These are phyloP conservation scores for Pseudozyma flocculosa DNA, from an alignment of 1,284 basidiomycete genomes.

Conservation along the genomic window DNA sequence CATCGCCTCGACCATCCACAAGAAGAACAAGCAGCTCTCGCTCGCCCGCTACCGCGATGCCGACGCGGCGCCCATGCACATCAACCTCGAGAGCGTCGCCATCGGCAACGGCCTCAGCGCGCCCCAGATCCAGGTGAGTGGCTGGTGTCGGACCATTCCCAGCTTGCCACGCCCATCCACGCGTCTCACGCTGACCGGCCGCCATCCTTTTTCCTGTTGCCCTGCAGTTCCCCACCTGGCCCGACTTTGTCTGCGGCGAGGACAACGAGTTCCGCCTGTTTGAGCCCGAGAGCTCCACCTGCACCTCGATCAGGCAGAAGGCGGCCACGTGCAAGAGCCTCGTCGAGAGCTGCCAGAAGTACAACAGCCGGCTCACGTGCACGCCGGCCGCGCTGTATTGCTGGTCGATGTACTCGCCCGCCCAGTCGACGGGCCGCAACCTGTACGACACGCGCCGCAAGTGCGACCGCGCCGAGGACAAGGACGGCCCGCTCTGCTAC, in stretches of 20 bases:
- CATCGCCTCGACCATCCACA: constrained; percentile 50
- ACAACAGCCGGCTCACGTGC: constrained; percentile 61
- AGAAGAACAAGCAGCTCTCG: constrained; percentile 51
- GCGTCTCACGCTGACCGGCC: no score
- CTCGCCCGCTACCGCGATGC: constrained; percentile 21
- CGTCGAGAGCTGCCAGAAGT: constrained; percentile 54
- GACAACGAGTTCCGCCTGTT: constrained; percentile 67
- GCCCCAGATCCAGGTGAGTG: constrained; percentile 51
- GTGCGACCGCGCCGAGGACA: constrained; percentile 67
- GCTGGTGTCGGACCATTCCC: no score
- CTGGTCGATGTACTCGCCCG: constrained; percentile 62
- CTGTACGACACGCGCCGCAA: constrained; percentile 77
- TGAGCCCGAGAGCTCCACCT: constrained; percentile 70
- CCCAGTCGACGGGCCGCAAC: constrained; percentile 62
- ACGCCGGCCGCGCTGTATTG: constrained; percentile 62
- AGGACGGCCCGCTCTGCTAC: constrained; percentile 65
- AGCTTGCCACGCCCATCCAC: no score
- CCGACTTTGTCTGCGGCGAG: constrained; percentile 72
- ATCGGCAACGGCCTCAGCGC: constrained; percentile 56
- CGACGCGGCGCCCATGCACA: constrained; percentile 35
- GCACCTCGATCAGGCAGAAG: constrained; percentile 67
- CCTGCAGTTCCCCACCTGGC: constrained; percentile 64
- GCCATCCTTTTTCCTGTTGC: no score
- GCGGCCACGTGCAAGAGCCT: constrained; percentile 72
- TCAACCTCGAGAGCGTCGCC: constrained; percentile 53